Percentiles rank a stretch among this genome's conserved stretches.
phyloP scores from a whole-genome alignment of 2,329 filamentous ascomycete genomes.

The Conoideocrella luteorostrata region DNA sequence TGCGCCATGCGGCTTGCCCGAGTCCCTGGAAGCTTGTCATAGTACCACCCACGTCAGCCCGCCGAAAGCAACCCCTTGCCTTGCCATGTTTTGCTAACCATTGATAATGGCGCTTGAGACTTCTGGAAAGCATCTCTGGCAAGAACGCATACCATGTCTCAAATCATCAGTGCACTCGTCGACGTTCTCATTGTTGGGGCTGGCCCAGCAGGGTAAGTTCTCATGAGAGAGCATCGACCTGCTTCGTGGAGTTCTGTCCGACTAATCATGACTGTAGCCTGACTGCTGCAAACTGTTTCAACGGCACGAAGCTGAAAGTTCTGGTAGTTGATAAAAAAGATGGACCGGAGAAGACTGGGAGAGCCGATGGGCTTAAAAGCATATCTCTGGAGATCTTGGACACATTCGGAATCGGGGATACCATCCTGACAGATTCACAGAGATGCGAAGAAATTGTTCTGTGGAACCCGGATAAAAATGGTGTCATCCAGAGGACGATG shows the following conservation, averaged over 20 bases:
- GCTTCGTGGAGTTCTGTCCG: neutral
- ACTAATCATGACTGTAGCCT: neutral
- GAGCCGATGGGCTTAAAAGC: neutral
- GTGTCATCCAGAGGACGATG: neutral
- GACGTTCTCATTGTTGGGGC: neutral
- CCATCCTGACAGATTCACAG: neutral
- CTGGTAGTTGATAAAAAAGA: neutral
- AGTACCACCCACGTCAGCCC: no score
- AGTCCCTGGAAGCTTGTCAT: no score
- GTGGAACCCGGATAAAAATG: neutral
- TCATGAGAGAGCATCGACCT: neutral
- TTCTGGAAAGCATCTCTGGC: no score
- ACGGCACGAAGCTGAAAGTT: neutral
- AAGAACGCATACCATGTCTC: no score
- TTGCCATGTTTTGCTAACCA: no score
- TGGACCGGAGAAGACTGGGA: neutral
- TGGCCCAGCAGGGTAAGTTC: neutral
- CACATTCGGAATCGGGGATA: neutral
- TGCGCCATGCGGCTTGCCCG: neutral
- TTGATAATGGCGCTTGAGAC: no score
- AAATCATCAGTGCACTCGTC: neutral
- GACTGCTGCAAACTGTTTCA: neutral
- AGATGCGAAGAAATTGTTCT: neutral
- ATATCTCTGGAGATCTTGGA: neutral
- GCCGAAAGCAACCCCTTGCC: no score